Evolutionary conservation across 2,329 filamentous ascomycete genomes (phyloP), one percentile per base, ranked within the genome.

Genomic region (Westerdykella sp.): DNA sequence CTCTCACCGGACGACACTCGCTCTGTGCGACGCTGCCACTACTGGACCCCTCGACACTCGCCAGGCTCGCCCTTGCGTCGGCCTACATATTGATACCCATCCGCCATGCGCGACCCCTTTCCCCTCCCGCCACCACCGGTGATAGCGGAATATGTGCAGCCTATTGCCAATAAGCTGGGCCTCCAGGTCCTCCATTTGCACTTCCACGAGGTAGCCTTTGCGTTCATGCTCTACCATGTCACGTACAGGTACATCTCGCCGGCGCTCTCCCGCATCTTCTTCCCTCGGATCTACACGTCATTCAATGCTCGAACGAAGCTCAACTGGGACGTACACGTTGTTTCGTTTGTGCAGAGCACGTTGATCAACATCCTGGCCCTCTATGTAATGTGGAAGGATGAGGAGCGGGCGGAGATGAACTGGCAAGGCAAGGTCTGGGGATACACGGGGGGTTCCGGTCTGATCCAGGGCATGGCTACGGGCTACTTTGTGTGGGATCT

Each of bases 401-500:
- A 81, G 34, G 84, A 89, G 65, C 76, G 86, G 46, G 72, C 68
- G 53, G 69, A 69, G 37, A 86, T 87, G 79, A 71, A 78, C 56
- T 80, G 77, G 71, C 73, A 81, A 56, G 80, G 82, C 60, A 77
- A 84, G 23, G 72, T 93, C 18, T 90, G 83, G 78, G 87, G 85
- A 23, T 93, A 94, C 60, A 85, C 81, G 6, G 84, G 84, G 23
- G 78, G 76, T 13, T 73, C 75, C 25, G 86, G 83, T 35, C 76
- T 91, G 72, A 78, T 90, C 42, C 85, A 89, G 67, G 83, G 81
- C 9, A 75, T 90, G 54, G 87, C 85, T 1, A 75, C 81, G 16
- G 87, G 87, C 9, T 94, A 94, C 65, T 94, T 94, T 60, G 67
- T 91, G 40, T 94, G 86, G 85, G 87, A 94, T 60, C 67, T 93